Conservation (phyloP, 78 protist genomes). For the Capsaspora owczarzaki region DNA sequence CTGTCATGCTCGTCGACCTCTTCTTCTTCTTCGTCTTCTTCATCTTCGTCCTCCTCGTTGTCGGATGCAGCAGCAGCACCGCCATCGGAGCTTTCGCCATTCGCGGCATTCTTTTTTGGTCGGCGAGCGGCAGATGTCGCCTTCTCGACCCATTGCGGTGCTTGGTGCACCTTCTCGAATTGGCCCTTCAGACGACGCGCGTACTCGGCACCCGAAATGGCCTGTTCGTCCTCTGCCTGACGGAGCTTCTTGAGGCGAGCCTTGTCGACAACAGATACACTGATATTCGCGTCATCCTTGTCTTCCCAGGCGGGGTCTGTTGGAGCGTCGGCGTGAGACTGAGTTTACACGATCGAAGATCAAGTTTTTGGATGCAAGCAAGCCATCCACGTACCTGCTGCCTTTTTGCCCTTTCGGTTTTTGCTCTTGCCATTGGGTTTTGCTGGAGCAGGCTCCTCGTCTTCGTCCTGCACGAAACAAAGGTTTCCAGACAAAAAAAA, state of each 20-base stretch:
- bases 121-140: neutral
- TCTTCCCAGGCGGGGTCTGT: constrained; percentile 23
- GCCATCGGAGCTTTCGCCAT: neutral
- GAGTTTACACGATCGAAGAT: too few species aligned
- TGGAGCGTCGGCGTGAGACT: too few species aligned
- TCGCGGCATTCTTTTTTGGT: neutral
- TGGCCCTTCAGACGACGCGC: constrained; percentile 6
- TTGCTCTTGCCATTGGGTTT: too few species aligned
- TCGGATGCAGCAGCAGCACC: neutral
- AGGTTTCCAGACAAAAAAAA: too few species aligned
- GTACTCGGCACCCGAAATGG: constrained; percentile 17
- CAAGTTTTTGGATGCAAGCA: too few species aligned
- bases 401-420: too few species aligned
- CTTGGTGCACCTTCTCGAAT: neutral
- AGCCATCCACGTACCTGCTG: too few species aligned
- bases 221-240: neutral
- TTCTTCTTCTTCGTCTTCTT: neutral
- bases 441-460: too few species aligned
- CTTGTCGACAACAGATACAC: neutral
- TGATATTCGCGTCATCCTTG: constrained; percentile 2
- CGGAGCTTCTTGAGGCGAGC: constrained; percentile 24
- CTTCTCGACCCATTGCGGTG: neutral
- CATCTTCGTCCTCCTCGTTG: neutral
- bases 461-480: too few species aligned
- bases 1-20: neutral